Base-by-base conservation (phyloP, 2,329 filamentous ascomycete species). In the Exophiala alcalophila region DNA sequence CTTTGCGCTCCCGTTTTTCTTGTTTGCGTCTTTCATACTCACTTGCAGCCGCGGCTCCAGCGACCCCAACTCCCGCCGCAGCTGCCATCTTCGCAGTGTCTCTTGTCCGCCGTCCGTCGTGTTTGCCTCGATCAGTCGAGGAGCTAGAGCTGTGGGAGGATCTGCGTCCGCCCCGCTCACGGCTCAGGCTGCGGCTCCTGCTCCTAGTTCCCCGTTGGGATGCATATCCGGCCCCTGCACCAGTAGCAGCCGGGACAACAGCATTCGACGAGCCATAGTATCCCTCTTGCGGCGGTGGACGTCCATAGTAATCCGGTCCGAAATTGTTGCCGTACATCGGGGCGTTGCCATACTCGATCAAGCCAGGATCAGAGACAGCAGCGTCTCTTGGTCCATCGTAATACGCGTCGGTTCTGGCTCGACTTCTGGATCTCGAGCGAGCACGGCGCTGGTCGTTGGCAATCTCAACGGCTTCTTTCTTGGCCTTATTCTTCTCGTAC, bases 291-390 rank as follows among this genome's bases (percentile, higher is more conserved):
- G 61, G 65, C 18, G 57, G 47, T 2, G 68, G 64, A 16, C 66
- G 64, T 16, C 69, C 65, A 49, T 72, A 69, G 50, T 72, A 70
- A 48, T 71, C 65, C 38, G 65, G 67, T 18, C 65, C 57, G 16
- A 65, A 68, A 34, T 70, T 69, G 55, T 76, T 76, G 55, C 75
- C 73, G 54, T 77, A 72, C 40, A 83, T 76, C 5, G 78, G 79
- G 57, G 78, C 74, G 58, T 74, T 71, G 52, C 79, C 80, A 61
- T 83, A 83, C 60, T 81, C 78, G 64, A 83, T 79, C 62, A 82
- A 63, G 47, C 68, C 71, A 57, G 67, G 65, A 57, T 72, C 66
- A 64, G 66, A 69, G 50, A 65, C 62, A 57, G 71, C 65, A 53
- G 65, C 68, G 55, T 70, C 67, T 21, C 62, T 58, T 10, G 60